Conservation (phyloP, 1,284 basidiomycete genomes). For the Microbotryomycetes sp. region DNA sequence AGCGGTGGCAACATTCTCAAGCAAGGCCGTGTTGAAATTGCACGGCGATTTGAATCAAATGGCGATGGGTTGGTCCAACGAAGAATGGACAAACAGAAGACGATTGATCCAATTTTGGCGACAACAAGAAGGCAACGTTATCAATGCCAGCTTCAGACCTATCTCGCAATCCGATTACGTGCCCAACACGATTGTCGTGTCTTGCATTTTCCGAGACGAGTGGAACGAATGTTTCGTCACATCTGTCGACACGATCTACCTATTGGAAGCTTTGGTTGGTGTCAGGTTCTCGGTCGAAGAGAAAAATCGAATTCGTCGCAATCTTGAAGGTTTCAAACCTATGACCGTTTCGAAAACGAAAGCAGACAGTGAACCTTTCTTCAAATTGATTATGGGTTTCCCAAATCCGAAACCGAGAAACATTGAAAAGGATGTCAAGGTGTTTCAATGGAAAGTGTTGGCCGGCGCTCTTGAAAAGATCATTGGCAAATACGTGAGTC, state of each 20-base stretch:
- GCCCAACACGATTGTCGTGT: constrained; percentile 51
- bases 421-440: constrained; percentile 97
- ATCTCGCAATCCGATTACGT: constrained; percentile 47
- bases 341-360: constrained; percentile 85
- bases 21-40: constrained; percentile 41
- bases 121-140: constrained; percentile 48
- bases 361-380: constrained; percentile 71
- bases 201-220: constrained; percentile 82
- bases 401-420: constrained; percentile 88
- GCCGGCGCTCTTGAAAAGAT: constrained; percentile 82
- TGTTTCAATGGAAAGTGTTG: constrained; percentile 85
- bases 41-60: constrained; percentile 49
- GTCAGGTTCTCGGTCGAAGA: constrained; percentile 84
- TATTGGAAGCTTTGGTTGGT: constrained; percentile 80
- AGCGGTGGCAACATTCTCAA: constrained; percentile 17
- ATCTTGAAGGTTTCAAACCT: constrained; percentile 85
- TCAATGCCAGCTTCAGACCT: constrained; percentile 48
- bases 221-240: constrained; percentile 72
- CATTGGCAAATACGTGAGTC: constrained; percentile 60
- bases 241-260: constrained; percentile 88
- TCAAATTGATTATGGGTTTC: constrained; percentile 92
- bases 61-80: constrained; percentile 50
- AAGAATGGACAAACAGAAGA: constrained; percentile 48
- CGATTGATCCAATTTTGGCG: constrained; percentile 52
- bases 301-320: constrained; percentile 91